Conservation (phyloP, 495 filamentous ascomycete genomes). For the Aspergillus asperescens region DNA sequence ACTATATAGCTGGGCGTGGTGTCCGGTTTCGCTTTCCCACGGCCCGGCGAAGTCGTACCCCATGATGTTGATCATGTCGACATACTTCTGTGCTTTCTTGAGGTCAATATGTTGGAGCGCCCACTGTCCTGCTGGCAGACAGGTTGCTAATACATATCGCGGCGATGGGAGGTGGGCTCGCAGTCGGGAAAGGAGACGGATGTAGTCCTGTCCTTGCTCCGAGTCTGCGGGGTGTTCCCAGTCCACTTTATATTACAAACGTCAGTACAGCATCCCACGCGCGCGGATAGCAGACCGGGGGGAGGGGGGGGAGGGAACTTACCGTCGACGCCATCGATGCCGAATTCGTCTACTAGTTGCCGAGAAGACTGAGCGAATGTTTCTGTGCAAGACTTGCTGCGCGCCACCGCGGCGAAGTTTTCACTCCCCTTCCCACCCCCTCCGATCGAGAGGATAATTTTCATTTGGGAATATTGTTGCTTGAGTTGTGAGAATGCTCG, state of each 20-base stretch:
- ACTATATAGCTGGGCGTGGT: slow-evolving; percentile 75
- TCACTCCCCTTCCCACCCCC: slow-evolving; percentile 72
- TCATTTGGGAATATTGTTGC: slow-evolving; percentile 65
- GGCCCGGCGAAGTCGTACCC: slow-evolving; percentile 84
- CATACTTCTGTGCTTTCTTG: slow-evolving; percentile 52
- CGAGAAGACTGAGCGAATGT: slow-evolving; percentile 69
- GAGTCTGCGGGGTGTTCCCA: slow-evolving; percentile 79
- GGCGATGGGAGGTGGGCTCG: slow-evolving; percentile 69
- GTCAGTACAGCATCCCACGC: not conserved
- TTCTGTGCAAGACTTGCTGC: slow-evolving; percentile 53
- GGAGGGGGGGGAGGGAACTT: slow-evolving; percentile 10
- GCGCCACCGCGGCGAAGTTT: slow-evolving; percentile 69
- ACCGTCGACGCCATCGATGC: slow-evolving; percentile 86
- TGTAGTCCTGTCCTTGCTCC: slow-evolving; percentile 66
- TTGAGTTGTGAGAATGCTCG: slow-evolving; percentile 71
- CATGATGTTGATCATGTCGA: slow-evolving; percentile 80
- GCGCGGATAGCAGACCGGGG: no score
- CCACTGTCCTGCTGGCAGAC: slow-evolving; percentile 72
- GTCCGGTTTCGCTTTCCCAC: slow-evolving; percentile 64
- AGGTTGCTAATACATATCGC: slow-evolving; percentile 70
- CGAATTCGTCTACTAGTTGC: slow-evolving; percentile 66
- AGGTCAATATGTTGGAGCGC: slow-evolving; percentile 74
- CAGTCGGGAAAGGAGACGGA: slow-evolving; percentile 62
- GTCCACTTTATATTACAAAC: slow-evolving; percentile 55
- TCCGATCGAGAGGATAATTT: slow-evolving; percentile 83